Evolutionary conservation across 345 rosid species (phyloP).

Genomic region (Eutrema yunnanense): DNA sequence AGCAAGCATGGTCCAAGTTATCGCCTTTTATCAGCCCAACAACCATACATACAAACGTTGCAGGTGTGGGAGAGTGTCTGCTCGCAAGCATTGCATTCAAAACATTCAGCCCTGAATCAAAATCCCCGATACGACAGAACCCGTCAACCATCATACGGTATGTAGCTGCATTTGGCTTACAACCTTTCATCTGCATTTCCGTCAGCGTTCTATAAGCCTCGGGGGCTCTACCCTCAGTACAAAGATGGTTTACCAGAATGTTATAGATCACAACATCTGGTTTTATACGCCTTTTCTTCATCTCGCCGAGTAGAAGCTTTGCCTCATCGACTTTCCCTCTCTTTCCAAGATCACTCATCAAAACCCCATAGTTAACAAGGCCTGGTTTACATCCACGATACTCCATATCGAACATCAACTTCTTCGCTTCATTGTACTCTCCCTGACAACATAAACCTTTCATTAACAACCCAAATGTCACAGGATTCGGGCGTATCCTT

Average conservation of each 20-base stretch:
- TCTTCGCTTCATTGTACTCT: conserved; percentile 57
- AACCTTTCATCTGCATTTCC: conserved; percentile 76
- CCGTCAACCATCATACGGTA: conserved; percentile 85
- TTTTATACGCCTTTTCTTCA: conserved; percentile 67
- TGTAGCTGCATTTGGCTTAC: conserved; percentile 82
- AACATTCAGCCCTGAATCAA: conserved; percentile 62
- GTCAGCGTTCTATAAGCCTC: conserved; percentile 61
- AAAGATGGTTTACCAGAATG: conserved; percentile 67
- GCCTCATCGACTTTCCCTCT: conserved; percentile 79
- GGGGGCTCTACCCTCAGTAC: conserved; percentile 44
- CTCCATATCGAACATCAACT: conserved; percentile 85
- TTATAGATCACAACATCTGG: conserved; percentile 80
- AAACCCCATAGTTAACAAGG: conserved; percentile 58
- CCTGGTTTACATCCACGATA: conserved; percentile 74
- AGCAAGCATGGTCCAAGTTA: conserved; percentile 52
- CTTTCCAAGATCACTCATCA: conserved; percentile 79
- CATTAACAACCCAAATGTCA: conserved; percentile 69
- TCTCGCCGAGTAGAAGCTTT: conserved; percentile 53
- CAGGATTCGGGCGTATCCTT: conserved; percentile 46
- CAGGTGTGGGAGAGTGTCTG: conserved; percentile 55
- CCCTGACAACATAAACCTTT: conserved; percentile 60
- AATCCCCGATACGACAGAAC: conserved; percentile 54
- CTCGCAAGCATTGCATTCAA: conserved; percentile 66
- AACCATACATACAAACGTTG: conserved; percentile 45
- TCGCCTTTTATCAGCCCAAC: conserved; percentile 51